Evolutionary conservation across 441 rosid genomes (phyloP), one percentile per base, ranked within the genome.

Genomic region (Pelargonium australe): DNA sequence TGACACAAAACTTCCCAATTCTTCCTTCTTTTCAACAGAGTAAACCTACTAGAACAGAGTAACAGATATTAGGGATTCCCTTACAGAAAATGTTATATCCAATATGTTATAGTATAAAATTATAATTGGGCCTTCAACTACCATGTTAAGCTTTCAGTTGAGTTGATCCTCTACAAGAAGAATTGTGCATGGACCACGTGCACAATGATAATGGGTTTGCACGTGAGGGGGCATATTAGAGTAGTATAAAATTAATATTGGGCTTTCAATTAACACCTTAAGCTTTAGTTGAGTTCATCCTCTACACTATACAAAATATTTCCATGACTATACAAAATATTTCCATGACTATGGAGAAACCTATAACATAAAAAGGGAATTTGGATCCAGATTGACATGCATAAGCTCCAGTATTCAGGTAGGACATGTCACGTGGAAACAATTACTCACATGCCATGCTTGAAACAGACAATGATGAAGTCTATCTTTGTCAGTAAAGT

Each of bases 21-120:
- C 94, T 73, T 66, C 90, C 62, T 73, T 79, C 71, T 85, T 74
- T 80, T 85, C 95, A 81, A 89, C 93, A 41, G 96, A 80, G 79
- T 79, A 88, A 69, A 95, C 96, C 99, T 95, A 75, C 72, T 69
- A 70, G 71, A 75, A 49, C 25, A 14, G 0, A 7, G 20, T 44
- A 64, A 66, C 68, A 64, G 57, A 65, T 23, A 53, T 69, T 16
- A 63, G 23, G 70, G 28, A 34, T 63, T 61, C 41, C 9, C 28
- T 53, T 4, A 49, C 28, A 69, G 19, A 12, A 66, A 23, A 17
- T 43, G 13, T 41, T 16, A 71, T 44, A 65, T 58, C 43, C 23
- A 20, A 20, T 20, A 20, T 20, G 23, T 20, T 20, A 20, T 20
- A 20, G 23, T 20, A 20, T 20, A 20, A 20, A 20, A 20, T 20